Evolutionary conservation across 2,329 filamentous ascomycete species (phyloP).

Genomic region (Claviceps capensis): DNA sequence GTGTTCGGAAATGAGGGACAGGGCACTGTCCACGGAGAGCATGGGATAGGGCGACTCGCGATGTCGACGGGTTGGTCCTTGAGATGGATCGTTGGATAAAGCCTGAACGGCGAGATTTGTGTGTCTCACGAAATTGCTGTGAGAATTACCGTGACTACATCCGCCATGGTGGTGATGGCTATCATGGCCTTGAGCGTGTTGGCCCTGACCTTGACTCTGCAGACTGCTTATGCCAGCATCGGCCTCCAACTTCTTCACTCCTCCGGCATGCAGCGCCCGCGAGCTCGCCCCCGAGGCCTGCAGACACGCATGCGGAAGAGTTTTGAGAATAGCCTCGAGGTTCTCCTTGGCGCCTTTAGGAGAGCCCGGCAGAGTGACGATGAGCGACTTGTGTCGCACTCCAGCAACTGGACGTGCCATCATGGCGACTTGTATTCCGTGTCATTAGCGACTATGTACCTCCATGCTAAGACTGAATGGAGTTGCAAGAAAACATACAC

Average conservation of each 20-base stretch:
- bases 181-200: slow-evolving; percentile 20
- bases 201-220: slow-evolving; percentile 15
- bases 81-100: slow-evolving; percentile 43
- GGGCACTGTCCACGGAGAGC: slow-evolving; percentile 71
- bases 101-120: slow-evolving; percentile 30
- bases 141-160: slow-evolving; percentile 31
- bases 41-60: slow-evolving; percentile 86
- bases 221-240: slow-evolving; percentile 54
- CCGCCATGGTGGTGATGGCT: slow-evolving; percentile 26
- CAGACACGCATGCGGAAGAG: slow-evolving; percentile 88
- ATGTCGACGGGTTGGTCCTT: slow-evolving; percentile 56
- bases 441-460: background rate
- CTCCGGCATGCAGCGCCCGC: slow-evolving; percentile 62
- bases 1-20: slow-evolving; percentile 56
- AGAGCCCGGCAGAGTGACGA: slow-evolving; percentile 84
- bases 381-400: slow-evolving; percentile 64
- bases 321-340: slow-evolving; percentile 71
- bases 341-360: slow-evolving; percentile 95
- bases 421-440: slow-evolving; percentile 56
- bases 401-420: slow-evolving; percentile 94
- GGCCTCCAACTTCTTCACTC: slow-evolving; percentile 68
- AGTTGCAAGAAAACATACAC: slow-evolving; percentile 42
- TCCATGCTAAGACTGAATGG: background rate
- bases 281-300: slow-evolving; percentile 80
- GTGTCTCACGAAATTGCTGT: slow-evolving; percentile 57